Percentiles rank a stretch among this genome's conserved stretches.
These are phyloP conservation scores for Yamadazyma laniorum DNA, from an alignment of 805 yeast genomes.

Conservation along the genomic window DNA sequence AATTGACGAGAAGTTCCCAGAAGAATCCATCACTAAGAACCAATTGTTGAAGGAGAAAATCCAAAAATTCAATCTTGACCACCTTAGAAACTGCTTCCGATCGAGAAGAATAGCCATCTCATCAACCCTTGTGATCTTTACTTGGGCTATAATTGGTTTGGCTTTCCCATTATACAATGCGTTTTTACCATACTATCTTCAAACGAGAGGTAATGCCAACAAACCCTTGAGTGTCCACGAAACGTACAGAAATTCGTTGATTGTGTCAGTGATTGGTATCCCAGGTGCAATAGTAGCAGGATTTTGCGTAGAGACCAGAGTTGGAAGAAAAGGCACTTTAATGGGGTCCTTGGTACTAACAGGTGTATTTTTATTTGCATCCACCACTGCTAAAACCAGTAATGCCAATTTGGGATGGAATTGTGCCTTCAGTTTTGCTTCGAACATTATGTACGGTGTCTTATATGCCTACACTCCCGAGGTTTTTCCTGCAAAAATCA, in stretches of 20 bases:
- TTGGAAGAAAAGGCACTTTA: conserved; percentile 61
- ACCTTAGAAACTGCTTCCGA: conserved; percentile 47
- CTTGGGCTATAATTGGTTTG: conserved; percentile 60
- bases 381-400: conserved; percentile 58
- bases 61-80: conserved; percentile 28
- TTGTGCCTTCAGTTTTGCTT: conserved; percentile 45
- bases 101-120: conserved; percentile 45
- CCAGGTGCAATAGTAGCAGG: conserved; percentile 37
- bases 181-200: conserved; percentile 52
- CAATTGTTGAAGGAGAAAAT: conserved; percentile 26
- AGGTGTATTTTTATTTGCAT: conserved; percentile 59
- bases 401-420: conserved; percentile 47
- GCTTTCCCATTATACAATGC: conserved; percentile 58
- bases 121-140: conserved; percentile 36
- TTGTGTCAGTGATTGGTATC: conserved; percentile 30
- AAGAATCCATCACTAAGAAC: conserved; percentile 13
- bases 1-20: conserved; percentile 36
- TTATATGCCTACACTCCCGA: conserved; percentile 69
- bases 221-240: conserved; percentile 28
- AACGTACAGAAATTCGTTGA: conserved; percentile 33
- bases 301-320: conserved; percentile 27
- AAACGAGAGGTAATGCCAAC: conserved; percentile 35
- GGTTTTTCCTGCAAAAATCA: conserved; percentile 47
- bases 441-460: conserved; percentile 56
- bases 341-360: conserved; percentile 49